Conservation (phyloP, 2,329 filamentous ascomycete genomes). For the Monosporascus sp. region DNA sequence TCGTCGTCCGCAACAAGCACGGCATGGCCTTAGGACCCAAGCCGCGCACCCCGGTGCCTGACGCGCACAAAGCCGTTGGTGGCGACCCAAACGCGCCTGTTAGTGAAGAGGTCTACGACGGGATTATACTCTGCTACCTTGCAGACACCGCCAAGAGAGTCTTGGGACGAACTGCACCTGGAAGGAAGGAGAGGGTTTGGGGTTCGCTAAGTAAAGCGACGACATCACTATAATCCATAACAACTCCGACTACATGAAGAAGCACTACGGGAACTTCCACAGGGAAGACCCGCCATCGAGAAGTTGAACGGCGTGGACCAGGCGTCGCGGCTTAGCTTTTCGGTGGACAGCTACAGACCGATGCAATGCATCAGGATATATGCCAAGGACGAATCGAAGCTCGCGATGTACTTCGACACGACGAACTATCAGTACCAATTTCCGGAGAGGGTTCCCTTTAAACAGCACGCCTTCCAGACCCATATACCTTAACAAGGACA, state of each 20-base stretch:
- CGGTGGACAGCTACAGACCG: slow-evolving; percentile 37
- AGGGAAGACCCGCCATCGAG: slow-evolving; percentile 34
- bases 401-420: slow-evolving; percentile 50
- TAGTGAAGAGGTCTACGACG: slow-evolving; percentile 57
- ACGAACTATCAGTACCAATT: slow-evolving; percentile 56
- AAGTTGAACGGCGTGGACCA: slow-evolving; percentile 31
- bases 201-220: slow-evolving; percentile 65
- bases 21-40: slow-evolving; percentile 44
- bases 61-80: slow-evolving; percentile 26
- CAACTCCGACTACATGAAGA: slow-evolving; percentile 60
- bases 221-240: slow-evolving; percentile 67
- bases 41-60: slow-evolving; percentile 29
- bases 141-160: slow-evolving; percentile 61
- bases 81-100: slow-evolving; percentile 28
- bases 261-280: slow-evolving; percentile 62
- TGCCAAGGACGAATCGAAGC: slow-evolving; percentile 44
- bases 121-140: slow-evolving; percentile 60
- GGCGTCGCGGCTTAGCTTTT: slow-evolving; percentile 33
- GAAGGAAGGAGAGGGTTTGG: slow-evolving; percentile 60
- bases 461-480: slow-evolving; percentile 38
- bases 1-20: slow-evolving; percentile 41
- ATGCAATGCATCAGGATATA: slow-evolving; percentile 57
- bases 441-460: slow-evolving; percentile 41
- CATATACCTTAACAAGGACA: slow-evolving; percentile 54
- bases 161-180: slow-evolving; percentile 50